phyloP scores from a whole-genome alignment of 2,329 filamentous ascomycete genomes.

The Paraphoma chrysanthemicola region DNA sequence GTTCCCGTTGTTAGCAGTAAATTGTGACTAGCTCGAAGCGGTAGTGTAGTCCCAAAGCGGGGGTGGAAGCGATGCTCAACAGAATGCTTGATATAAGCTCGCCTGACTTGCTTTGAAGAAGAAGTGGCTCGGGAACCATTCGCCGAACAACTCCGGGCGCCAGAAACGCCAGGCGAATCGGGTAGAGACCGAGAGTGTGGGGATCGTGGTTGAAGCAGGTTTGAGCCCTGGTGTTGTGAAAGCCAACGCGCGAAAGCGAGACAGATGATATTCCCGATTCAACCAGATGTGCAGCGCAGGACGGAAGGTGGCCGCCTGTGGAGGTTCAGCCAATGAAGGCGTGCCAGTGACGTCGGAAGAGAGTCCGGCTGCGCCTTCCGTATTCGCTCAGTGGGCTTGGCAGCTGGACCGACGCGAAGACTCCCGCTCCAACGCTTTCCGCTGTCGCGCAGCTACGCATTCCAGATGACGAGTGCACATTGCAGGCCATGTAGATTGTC shows the following conservation, averaged over 20 bases:
- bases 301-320: neutral
- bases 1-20: constrained; percentile 2
- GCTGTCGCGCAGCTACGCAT: constrained; percentile 4
- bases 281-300: neutral
- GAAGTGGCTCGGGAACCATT: neutral
- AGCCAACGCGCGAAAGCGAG: neutral
- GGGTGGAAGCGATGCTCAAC: neutral
- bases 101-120: neutral
- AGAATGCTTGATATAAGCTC: neutral
- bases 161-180: neutral
- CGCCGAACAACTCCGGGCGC: neutral
- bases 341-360: constrained; percentile 17
- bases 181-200: neutral
- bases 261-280: no score
- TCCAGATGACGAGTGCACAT: constrained; percentile 12
- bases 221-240: neutral
- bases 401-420: constrained; percentile 1
- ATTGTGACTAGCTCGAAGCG: constrained; percentile 19
- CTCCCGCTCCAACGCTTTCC: constrained; percentile 14
- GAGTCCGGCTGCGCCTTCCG: constrained; percentile 19
- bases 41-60: constrained; percentile 17
- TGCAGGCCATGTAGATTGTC: constrained; percentile 4
- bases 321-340: neutral
- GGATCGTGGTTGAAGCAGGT: neutral
- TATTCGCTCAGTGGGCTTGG: constrained; percentile 18